phyloP scores from a whole-genome alignment of 306 rosid genomes.

The Aeschynomene evenia region DNA sequence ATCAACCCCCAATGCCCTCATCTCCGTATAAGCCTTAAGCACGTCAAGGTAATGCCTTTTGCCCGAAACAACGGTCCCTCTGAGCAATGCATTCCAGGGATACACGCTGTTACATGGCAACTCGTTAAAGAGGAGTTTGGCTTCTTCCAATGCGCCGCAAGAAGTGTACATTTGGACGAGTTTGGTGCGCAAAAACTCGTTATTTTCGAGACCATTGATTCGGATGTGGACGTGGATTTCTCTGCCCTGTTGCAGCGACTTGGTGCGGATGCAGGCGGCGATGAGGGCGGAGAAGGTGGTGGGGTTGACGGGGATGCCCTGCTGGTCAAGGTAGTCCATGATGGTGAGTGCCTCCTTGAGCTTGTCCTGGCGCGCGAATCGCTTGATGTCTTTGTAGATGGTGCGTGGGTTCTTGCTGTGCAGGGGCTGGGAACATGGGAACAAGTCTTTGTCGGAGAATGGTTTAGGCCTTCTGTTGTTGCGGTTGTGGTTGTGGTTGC shows the following conservation, averaged over 20 bases:
- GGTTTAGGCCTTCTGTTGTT: not conserved
- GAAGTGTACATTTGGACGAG: constrained; percentile 59
- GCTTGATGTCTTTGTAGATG: constrained; percentile 56
- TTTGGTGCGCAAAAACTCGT: constrained; percentile 51
- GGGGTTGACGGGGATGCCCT: constrained; percentile 62
- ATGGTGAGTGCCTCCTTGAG: constrained; percentile 54
- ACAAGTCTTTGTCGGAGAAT: constrained; percentile 53
- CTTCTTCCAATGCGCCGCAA: constrained; percentile 58
- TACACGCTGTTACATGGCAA: constrained; percentile 49
- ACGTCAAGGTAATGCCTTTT: constrained; percentile 46
- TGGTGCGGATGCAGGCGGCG: constrained; percentile 59
- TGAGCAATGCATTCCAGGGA: constrained; percentile 73
- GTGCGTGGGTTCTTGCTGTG: constrained; percentile 65
- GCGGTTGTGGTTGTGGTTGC: not conserved
- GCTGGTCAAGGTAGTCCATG: constrained; percentile 65
- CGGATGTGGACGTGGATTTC: constrained; percentile 52
- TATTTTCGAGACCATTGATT: constrained; percentile 57
- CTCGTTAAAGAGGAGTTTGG: constrained; percentile 51
- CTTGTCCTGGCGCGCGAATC: constrained; percentile 53
- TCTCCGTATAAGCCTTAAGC: constrained; percentile 43
- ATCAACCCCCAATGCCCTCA: constrained; percentile 65
- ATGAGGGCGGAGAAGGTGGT: constrained; percentile 69
- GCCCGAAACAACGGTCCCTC: constrained; percentile 73
- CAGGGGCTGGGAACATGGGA: constrained; percentile 70
- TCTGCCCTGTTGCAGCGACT: constrained; percentile 41